A percentile compares a stretch with the other conserved stretches of the same genome.
Evolutionary conservation across 2,329 filamentous ascomycete species (phyloP).

Genomic region (Bipolaris zeicola): DNA sequence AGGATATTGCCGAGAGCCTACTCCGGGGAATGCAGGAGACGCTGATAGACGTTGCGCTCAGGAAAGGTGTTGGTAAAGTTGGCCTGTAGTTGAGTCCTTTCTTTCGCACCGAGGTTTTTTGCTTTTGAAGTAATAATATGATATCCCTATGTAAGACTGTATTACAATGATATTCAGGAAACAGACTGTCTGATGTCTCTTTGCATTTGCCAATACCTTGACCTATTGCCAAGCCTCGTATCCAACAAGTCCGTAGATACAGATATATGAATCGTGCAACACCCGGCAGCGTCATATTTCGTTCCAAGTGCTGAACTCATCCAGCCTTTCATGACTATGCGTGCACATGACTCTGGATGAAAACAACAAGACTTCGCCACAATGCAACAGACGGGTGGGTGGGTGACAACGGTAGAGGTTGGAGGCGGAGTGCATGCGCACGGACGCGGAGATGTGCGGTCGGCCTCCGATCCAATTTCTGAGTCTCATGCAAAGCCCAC

Average conservation of each 20-base stretch:
- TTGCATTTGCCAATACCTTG: no score
- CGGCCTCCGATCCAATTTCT: slow-evolving; percentile 25
- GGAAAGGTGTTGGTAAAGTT: neutral
- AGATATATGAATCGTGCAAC: no score
- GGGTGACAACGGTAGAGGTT: neutral
- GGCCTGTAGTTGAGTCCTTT: neutral
- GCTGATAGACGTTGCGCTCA: slow-evolving; percentile 20
- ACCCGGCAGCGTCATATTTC: no score
- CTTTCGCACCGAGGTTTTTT: no score
- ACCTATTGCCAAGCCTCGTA: no score
- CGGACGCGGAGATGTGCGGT: slow-evolving; percentile 16
- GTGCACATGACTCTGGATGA: neutral
- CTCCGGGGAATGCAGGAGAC: slow-evolving; percentile 21
- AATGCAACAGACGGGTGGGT: neutral
- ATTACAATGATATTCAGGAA: no score
- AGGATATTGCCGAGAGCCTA: slow-evolving; percentile 17
- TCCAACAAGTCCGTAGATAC: no score
- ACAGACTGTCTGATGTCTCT: no score
- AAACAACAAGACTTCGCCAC: neutral
- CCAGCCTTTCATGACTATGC: no score
- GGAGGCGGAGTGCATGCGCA: slow-evolving; percentile 6
- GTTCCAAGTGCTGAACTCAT: no score
- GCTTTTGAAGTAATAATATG: no score
- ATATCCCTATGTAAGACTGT: no score
- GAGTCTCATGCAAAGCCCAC: slow-evolving; percentile 11